These are phyloP conservation scores for Neolentinus lepideus DNA, from an alignment of 1,284 basidiomycete species.

Conservation along the genomic window DNA sequence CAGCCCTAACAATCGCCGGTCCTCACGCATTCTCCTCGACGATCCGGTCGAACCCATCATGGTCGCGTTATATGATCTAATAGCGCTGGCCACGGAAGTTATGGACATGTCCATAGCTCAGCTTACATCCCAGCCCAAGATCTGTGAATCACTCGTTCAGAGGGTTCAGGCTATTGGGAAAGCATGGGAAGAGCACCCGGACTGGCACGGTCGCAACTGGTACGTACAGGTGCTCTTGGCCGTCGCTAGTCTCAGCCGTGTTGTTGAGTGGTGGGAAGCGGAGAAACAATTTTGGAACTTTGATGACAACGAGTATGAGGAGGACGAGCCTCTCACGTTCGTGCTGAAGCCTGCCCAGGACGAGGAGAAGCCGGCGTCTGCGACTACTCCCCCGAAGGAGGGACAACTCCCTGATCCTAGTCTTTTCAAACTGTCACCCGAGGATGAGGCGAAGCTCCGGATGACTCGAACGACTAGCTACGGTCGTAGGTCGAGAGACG, in stretches of 20 bases:
- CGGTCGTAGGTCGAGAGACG: conserved; percentile 49
- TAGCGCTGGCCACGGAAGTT: conserved; percentile 92
- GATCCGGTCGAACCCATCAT: conserved; percentile 87
- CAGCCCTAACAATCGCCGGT: conserved; percentile 54
- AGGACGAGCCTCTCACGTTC: conserved; percentile 84
- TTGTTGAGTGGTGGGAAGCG: conserved; percentile 99
- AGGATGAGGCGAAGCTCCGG: conserved; percentile 51
- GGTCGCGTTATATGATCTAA: conserved; percentile 87
- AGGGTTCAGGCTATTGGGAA: conserved; percentile 88
- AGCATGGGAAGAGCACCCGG: conserved; percentile 95
- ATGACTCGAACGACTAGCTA: conserved; percentile 42
- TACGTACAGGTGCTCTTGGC: conserved; percentile 96
- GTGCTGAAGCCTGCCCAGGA: conserved; percentile 77
- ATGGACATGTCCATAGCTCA: conserved; percentile 84
- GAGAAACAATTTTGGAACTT: conserved; percentile 99
- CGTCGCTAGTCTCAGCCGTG: conserved; percentile 92
- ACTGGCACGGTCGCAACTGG: conserved; percentile 98
- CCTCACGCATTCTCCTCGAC: conserved; percentile 68
- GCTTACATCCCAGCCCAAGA: conserved; percentile 79
- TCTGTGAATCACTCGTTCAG: conserved; percentile 84
- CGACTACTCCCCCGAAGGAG: conserved; percentile 27
- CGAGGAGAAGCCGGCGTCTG: conserved; percentile 40
- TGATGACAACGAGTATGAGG: conserved; percentile 86
- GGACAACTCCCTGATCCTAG: conserved; percentile 5
- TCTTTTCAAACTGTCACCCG: conserved; percentile 38